These are phyloP conservation scores for Stephanodiscus minutulus DNA, from an alignment of 108 stramenopile genomes.

Conservation along the genomic window DNA sequence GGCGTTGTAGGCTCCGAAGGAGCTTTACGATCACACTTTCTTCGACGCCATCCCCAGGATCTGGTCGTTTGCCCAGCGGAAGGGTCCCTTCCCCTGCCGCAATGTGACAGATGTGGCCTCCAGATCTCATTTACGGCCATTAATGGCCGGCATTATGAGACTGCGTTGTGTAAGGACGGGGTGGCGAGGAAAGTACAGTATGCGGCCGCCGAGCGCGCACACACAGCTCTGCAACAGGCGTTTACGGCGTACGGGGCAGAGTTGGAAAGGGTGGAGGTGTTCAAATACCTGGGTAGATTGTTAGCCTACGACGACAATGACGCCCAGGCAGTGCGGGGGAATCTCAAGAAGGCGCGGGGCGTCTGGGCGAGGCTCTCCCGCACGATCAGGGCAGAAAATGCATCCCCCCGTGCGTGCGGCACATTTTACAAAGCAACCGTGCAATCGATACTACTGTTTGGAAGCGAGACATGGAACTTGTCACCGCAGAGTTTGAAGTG, in stretches of 20 bases:
- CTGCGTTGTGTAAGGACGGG: too few species aligned
- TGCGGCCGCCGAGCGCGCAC: not conserved
- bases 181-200: too few species aligned
- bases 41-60: not conserved
- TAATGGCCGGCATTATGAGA: too few species aligned
- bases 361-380: conserved; percentile 14
- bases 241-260: not conserved
- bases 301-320: conserved; percentile 23
- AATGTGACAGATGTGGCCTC: too few species aligned
- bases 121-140: too few species aligned
- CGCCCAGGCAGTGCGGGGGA: conserved; percentile 12
- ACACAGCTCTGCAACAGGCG: not conserved
- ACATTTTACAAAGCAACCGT: conserved; percentile 31
- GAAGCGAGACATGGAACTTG: conserved; percentile 33
- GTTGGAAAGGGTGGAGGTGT: conserved; percentile 25
- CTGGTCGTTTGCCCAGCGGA: not conserved
- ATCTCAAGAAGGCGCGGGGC: conserved; percentile 16
- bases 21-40: conserved; percentile 5
- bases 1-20: not conserved
- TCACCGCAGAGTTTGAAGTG: conserved; percentile 5
- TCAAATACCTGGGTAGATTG: conserved; percentile 35
- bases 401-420: conserved; percentile 9
- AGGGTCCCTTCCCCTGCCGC: not conserved
- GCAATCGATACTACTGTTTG: conserved; percentile 32
- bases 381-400: conserved; percentile 16